Base-by-base conservation (phyloP, 768 basidiomycete genomes). In the Tricholoma saponaceum region DNA sequence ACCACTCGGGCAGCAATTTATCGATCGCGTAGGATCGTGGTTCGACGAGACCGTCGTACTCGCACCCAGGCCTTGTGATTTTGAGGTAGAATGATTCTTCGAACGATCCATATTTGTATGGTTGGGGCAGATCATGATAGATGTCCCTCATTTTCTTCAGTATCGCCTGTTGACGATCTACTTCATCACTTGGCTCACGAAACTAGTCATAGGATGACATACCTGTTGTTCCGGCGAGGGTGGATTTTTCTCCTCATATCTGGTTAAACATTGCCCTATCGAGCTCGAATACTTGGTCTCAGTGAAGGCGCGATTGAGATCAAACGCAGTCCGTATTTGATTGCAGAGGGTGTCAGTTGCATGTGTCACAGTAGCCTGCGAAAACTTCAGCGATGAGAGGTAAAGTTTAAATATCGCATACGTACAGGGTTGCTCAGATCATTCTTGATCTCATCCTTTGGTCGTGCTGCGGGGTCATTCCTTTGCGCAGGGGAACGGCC, bases 11-110 rank as follows among this genome's bases (percentile, higher is more conserved):
- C 37, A 54, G 16, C 12, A 26, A 12, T 25, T 52, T 41, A 18
- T 52, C 37, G 22, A 52, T 33, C 10, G 51, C 7, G 16, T 58
- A 33, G 59, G 35, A 22, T 65, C 56, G 50, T 43, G 14, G 10
- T 39, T 25, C 62, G 61, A 58, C 56, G 58, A 37, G 9, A 4
- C 47, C 57, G n/a, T 60, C 53, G 52, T 50, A 62, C 37, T 64
- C 56, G 28, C 58, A 61, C 3, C 50, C 49, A 3, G 51, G 32
- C 12, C 55, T 55, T 16, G 63, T 64, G 39, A 64, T 60, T n/a
- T 41, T 56, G 3, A 64, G 50, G 23, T 55, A 35, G 37, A 64
- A 64, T 10, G 39, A n/a, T 14, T 59, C 51, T 37, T 32, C 32
- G 26, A 52, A 52, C 22, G 5, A 37, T 3, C 35, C 52, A 25